Evolutionary conservation across 805 yeast species (phyloP), one percentile per base, ranked within the genome.

Genomic region (Soucietia sequanensis): DNA sequence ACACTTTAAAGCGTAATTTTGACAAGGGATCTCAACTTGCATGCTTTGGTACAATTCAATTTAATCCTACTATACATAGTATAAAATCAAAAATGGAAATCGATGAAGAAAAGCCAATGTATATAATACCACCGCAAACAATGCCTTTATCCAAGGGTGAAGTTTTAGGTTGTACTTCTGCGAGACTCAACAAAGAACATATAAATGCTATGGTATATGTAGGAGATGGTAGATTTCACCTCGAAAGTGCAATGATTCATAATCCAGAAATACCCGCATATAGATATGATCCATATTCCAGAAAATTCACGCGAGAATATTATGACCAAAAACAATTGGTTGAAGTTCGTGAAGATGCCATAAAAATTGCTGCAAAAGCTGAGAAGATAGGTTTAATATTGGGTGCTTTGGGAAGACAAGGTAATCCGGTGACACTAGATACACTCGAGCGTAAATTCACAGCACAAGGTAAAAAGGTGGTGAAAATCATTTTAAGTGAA

Each of bases 351-450:
- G 65, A 77, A 20, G 81, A 76, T 27, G 98, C 98, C 1, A 75
- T 93, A 5, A 58, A 57, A 3, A 68, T 71, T 0, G 95, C 96
- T 0, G 50, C 54, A 18, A 43, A 47, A 2, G 82, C 88, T 0
- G 69, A 74, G 37, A 82, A 79, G 23, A 74, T 93, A 18, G 99
- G 97, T 0, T 65, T 93, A 13, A 84, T 93, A 13, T 63, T 93
- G 15, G 99, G 99, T 10, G 95, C 96, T 0, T 68, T 93, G 36
- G 99, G 99, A 2, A 76, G 99, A 50, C 99, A 93, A 65, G 99
- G 99, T 5, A 89, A 81, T 49, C 76, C 90, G 3, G 68, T 73
- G 15, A 91, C 98, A 0, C 71, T 89, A 26, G 75, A 75, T 15
- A 76, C 78, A 44, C 54, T 93, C 27, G 89, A 88, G 55, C 47